Evolutionary conservation across 2,329 filamentous ascomycete genomes (phyloP).

Genomic region (Calonectria hongkongensis): DNA sequence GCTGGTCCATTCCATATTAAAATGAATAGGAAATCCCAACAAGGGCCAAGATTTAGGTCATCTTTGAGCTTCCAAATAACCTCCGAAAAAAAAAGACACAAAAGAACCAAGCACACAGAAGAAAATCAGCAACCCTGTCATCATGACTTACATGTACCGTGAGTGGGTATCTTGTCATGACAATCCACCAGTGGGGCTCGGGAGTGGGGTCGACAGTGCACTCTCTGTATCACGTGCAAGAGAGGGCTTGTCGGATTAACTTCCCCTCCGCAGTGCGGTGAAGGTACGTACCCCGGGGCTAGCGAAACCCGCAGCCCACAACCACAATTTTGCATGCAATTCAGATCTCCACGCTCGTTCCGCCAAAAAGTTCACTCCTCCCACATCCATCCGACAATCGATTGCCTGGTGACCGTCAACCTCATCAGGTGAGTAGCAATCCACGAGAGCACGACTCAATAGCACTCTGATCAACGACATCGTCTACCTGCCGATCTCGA

Average conservation of each 20-base stretch:
- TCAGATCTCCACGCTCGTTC: constrained; percentile 57
- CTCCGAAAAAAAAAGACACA: background rate
- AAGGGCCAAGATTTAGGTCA: background rate
- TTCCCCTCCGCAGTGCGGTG: constrained; percentile 54
- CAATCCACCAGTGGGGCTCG: background rate
- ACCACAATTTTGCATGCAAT: constrained; percentile 63
- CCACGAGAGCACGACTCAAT: constrained; percentile 48
- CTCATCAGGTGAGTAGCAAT: constrained; percentile 68
- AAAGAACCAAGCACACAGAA: background rate
- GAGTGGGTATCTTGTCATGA: constrained; percentile 4
- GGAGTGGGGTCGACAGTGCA: no score
- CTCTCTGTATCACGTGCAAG: constrained; percentile 41
- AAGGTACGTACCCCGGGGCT: constrained; percentile 59
- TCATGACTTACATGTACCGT: no score
- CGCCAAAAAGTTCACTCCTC: constrained; percentile 62
- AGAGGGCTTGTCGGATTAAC: constrained; percentile 53
- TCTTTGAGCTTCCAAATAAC: background rate
- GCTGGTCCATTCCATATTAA: background rate
- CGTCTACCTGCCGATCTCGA: constrained; percentile 48
- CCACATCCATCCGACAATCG: constrained; percentile 64
- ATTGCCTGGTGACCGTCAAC: constrained; percentile 69
- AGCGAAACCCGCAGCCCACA: constrained; percentile 62
- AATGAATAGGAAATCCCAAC: background rate
- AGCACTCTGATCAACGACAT: constrained; percentile 49
- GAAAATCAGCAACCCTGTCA: no score